Evolutionary conservation across 176 grass and related monocot species (phyloP).

Genomic region (Avena insularis): DNA sequence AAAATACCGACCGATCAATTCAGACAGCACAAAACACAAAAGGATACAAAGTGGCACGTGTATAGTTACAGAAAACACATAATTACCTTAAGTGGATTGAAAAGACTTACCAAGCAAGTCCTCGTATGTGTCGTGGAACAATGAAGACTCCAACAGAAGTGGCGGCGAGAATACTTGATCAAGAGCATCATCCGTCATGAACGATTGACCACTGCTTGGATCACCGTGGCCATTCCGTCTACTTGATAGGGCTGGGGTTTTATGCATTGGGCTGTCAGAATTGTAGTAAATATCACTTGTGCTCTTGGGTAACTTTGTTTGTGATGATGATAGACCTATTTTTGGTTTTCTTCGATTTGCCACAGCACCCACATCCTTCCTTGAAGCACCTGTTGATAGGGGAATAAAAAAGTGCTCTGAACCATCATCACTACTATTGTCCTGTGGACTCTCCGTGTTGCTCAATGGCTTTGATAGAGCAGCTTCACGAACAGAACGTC

Average conservation of each 20-base stretch:
- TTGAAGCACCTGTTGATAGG: constrained; percentile 51
- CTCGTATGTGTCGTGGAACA: constrained; percentile 82
- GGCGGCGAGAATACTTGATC: constrained; percentile 98
- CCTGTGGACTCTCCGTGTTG: constrained; percentile 58
- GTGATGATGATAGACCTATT: constrained; percentile 49
- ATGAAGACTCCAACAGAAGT: constrained; percentile 74
- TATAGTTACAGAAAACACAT: constrained; percentile 1
- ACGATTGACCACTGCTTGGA: constrained; percentile 51
- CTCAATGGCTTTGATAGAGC: constrained; percentile 74
- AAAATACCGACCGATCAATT: background rate
- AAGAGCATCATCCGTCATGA: constrained; percentile 77
- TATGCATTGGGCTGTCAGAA: constrained; percentile 33
- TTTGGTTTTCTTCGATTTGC: constrained; percentile 65
- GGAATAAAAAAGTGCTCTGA: constrained; percentile 95
- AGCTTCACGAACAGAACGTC: constrained; percentile 88
- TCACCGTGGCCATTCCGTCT: constrained; percentile 52
- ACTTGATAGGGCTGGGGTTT: constrained; percentile 49
- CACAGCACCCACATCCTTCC: constrained; percentile 59
- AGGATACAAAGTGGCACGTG: background rate
- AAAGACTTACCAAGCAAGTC: constrained; percentile 89
- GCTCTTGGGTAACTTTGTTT: constrained; percentile 47
- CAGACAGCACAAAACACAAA: constrained; percentile 30
- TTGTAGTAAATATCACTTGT: constrained; percentile 43
- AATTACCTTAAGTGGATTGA: constrained; percentile 29
- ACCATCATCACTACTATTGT: constrained; percentile 65